Base-by-base conservation (phyloP, 768 basidiomycete genomes). In the Boletus eberwhitei region DNA sequence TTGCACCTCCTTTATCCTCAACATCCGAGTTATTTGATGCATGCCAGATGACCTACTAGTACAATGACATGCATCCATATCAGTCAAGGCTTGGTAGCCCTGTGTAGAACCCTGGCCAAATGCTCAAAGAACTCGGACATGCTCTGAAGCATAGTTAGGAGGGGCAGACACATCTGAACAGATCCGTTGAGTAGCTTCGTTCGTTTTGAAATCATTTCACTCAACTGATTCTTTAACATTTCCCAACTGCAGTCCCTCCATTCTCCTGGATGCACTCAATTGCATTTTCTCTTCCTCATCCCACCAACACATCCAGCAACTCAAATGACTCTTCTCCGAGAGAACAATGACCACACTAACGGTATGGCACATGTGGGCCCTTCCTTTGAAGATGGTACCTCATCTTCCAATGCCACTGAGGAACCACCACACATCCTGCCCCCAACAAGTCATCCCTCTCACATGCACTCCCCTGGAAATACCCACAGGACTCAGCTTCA, bases 391-490 rank as follows among this genome's bases (percentile, higher is more conserved):
- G 40, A 43, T 4, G 31, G 35, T 1, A 14, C 59, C 1, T 61
- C 50, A 13, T 38, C 17, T 79, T 78, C n/a, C 69, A 77, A n/a
- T 64, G 64, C 35, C 68, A 69, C 12, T 73, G 74, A 73, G 21
- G 59, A 53, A 35, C 19, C 13, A 19, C 4, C 49, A 6, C 41
- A 35, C 11, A 8, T 22, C 36, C 31, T n/a, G 5, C 37, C 31
- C 24, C 50, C 53, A 6, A 32, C 42, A 24, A 29, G n/a, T 17
- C 38, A 11, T 36, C 29, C 24, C 14, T 44, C 48, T 34, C 46
- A 21, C 11, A 3, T 39, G 2, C 47, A 47, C 26, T 60, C 64
- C 13, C 52, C 53, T 3, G 53, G 51, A 36, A 34, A 21, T 38
- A 8, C 34, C 11, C 35, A 24, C 16, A 42, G 21, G 22, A 19